phyloP scores from a whole-genome alignment of 225 moss, liverwort and hornwort species.

The Polytrichum formosum region DNA sequence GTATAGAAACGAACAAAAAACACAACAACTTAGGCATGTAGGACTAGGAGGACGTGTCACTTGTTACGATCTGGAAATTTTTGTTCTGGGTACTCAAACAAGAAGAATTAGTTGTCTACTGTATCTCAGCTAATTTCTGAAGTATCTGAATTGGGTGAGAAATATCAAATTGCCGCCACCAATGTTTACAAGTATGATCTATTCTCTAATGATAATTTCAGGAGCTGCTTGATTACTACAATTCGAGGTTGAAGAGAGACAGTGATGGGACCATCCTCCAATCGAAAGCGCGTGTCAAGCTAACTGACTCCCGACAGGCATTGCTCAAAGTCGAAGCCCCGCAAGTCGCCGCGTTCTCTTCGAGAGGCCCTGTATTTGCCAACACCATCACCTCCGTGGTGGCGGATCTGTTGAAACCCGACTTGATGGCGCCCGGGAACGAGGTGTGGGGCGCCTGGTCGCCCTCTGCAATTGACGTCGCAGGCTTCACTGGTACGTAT shows the following conservation, averaged over 20 bases:
- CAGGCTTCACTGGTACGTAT: conserved; percentile 50
- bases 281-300: conserved; percentile 56
- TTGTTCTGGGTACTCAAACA: too few species aligned
- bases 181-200: too few species aligned
- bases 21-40: too few species aligned
- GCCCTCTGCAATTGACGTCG: conserved; percentile 66
- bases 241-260: conserved; percentile 48
- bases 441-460: conserved; percentile 96
- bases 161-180: too few species aligned
- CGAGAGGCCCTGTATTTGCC: conserved; percentile 85
- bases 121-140: neutral
- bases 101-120: too few species aligned
- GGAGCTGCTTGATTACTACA: conserved; percentile 71
- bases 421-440: conserved; percentile 81
- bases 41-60: too few species aligned
- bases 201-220: conserved; percentile 16
- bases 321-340: conserved; percentile 69
- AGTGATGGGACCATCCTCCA: conserved; percentile 43
- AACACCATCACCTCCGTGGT: conserved; percentile 83
- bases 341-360: conserved; percentile 68
- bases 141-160: too few species aligned
- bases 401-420: conserved; percentile 85
- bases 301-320: conserved; percentile 75
- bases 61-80: too few species aligned
- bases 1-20: too few species aligned